A percentile compares a stretch with the other conserved stretches of the same genome.
These are phyloP conservation scores for Penicillium steckii DNA, from an alignment of 495 filamentous ascomycete species.

Conservation along the genomic window DNA sequence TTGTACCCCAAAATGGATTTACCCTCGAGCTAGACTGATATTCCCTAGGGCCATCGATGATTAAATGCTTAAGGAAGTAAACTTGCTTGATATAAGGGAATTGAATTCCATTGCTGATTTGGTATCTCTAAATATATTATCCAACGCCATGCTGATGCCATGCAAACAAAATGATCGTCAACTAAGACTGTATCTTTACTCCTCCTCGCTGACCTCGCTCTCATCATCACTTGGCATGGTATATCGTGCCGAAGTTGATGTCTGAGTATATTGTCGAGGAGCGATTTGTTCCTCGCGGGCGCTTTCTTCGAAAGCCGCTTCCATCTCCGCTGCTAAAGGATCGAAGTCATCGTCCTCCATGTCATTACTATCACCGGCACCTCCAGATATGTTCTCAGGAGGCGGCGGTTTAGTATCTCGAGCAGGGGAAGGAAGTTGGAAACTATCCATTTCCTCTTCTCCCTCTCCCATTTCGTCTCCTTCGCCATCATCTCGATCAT, in stretches of 20 bases:
- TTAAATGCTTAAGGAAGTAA: no score
- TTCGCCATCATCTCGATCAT: constrained; percentile 29
- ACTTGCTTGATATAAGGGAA: neutral
- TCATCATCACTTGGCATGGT: constrained; percentile 44
- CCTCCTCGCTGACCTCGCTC: constrained; percentile 51
- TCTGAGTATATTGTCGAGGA: constrained; percentile 31
- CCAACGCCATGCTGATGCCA: constrained; percentile 18
- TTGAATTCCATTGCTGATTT: constrained; percentile 3
- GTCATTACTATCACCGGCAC: constrained; percentile 21
- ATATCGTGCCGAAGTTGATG: constrained; percentile 29
- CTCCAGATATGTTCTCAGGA: constrained; percentile 1
- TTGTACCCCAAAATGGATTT: no score
- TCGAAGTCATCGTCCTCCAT: constrained; percentile 38
- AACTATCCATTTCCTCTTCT: constrained; percentile 42
- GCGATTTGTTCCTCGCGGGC: constrained; percentile 39
- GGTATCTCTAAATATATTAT: constrained; percentile 14
- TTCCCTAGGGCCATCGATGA: neutral
- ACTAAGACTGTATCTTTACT: constrained; percentile 29
- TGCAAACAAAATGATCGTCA: constrained; percentile 10
- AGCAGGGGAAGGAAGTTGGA: constrained; percentile 41
- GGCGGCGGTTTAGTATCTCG: constrained; percentile 18
- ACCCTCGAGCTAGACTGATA: no score
- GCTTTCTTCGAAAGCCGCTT: constrained; percentile 47
- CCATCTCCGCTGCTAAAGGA: constrained; percentile 46
- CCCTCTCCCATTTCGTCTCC: constrained; percentile 35